Conservation (phyloP, 2,329 filamentous ascomycete genomes). For the Clonostachys rosea region DNA sequence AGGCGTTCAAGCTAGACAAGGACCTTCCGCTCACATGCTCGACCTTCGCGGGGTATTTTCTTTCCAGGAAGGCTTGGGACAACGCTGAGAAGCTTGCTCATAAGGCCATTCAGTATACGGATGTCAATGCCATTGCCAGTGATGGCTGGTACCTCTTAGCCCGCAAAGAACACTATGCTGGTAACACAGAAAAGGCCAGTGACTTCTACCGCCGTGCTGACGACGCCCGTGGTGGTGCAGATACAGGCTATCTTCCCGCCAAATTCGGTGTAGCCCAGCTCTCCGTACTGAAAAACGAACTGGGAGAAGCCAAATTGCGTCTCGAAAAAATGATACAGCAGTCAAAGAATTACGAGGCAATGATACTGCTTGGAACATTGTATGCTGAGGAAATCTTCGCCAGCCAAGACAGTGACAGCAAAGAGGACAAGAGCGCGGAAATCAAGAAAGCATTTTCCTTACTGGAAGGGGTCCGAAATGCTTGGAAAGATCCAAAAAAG, state of each 20-base stretch:
- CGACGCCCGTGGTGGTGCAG: conserved; percentile 85
- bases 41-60: conserved; percentile 86
- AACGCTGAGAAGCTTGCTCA: conserved; percentile 84
- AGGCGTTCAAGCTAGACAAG: conserved; percentile 90
- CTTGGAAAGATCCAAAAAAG: conserved; percentile 93
- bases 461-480: conserved; percentile 76
- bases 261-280: conserved; percentile 94
- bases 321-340: conserved; percentile 93
- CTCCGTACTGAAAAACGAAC: conserved; percentile 76
- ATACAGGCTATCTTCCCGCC: conserved; percentile 85
- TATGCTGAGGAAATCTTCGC: conserved; percentile 93
- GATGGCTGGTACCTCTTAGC: conserved; percentile 97
- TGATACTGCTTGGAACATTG: conserved; percentile 85
- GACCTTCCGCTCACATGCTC: conserved; percentile 85
- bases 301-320: conserved; percentile 87
- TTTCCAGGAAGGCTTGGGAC: conserved; percentile 73
- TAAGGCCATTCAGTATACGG: conserved; percentile 91
- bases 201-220: conserved; percentile 90
- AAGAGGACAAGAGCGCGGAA: conserved; percentile 84
- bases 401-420: conserved; percentile 64
- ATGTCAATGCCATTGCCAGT: conserved; percentile 93
- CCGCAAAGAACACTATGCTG: conserved; percentile 82
- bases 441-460: conserved; percentile 81
- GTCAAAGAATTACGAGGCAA: conserved; percentile 78
- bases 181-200: conserved; percentile 68